Evolutionary conservation across 1,284 basidiomycete genomes (phyloP).

Genomic region (Vanrija sp.): DNA sequence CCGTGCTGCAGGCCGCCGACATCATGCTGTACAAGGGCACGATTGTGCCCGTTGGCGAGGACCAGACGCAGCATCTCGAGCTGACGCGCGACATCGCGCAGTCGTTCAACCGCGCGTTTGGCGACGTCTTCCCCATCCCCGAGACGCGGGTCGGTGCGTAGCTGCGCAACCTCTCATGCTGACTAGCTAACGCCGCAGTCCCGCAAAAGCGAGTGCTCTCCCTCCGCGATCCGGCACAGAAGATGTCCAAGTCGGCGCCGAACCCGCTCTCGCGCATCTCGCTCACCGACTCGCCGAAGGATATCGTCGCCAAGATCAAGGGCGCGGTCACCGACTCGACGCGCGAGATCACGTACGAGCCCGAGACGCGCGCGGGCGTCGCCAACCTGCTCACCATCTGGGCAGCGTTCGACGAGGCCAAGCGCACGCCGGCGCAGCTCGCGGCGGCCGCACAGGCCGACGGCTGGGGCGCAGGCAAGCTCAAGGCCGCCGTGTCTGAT

Average conservation of each 20-base stretch:
- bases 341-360: slow-evolving; percentile 70
- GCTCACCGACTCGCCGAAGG: slow-evolving; percentile 66
- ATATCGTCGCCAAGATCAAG: slow-evolving; percentile 69
- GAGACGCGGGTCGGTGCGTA: slow-evolving; percentile 68
- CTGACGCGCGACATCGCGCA: slow-evolving; percentile 79
- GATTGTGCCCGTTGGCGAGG: slow-evolving; percentile 91
- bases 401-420: slow-evolving; percentile 13
- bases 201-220: slow-evolving; percentile 70
- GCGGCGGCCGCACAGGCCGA: slow-evolving; percentile 50
- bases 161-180: neutral
- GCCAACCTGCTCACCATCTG: slow-evolving; percentile 79
- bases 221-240: slow-evolving; percentile 74
- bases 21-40: slow-evolving; percentile 86
- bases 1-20: slow-evolving; percentile 90
- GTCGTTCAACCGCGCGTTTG: slow-evolving; percentile 62
- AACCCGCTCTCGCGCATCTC: slow-evolving; percentile 77
- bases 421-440: slow-evolving; percentile 53
- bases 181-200: slow-evolving; percentile 56
- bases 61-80: slow-evolving; percentile 91
- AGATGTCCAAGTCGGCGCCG: slow-evolving; percentile 93
- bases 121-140: slow-evolving; percentile 67
- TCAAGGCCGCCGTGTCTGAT: slow-evolving; percentile 72
- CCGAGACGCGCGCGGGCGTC: slow-evolving; percentile 69
- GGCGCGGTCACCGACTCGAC: slow-evolving; percentile 81
- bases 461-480: slow-evolving; percentile 56